These are phyloP conservation scores for Aphanomyces astaci DNA, from an alignment of 352 stramenopile species.

Conservation along the genomic window DNA sequence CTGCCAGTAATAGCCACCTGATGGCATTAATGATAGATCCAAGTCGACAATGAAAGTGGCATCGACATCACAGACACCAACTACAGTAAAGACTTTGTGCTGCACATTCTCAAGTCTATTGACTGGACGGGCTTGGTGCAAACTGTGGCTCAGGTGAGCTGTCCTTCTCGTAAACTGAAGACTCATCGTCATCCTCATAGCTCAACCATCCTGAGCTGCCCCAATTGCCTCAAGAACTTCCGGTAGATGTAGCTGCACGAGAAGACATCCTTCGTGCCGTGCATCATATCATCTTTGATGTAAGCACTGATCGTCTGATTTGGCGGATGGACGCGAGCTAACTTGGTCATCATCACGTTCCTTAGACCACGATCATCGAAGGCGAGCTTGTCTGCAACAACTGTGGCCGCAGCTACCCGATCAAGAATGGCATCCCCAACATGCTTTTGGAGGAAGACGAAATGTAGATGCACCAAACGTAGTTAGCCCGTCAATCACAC, in stretches of 20 bases:
- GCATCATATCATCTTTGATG: conserved; percentile 73
- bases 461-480: conserved; percentile 54
- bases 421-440: conserved; percentile 75
- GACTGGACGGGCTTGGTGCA: conserved; percentile 68
- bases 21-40: conserved; percentile 38
- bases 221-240: conserved; percentile 55
- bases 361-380: conserved; percentile 77
- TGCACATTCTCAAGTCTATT: conserved; percentile 82
- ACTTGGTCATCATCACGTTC: too few relatives aligned
- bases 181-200: conserved; percentile 27
- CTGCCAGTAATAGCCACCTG: neutral
- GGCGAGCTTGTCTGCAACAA: conserved; percentile 80
- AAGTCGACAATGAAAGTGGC: conserved; percentile 58
- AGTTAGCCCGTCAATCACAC: too few relatives aligned
- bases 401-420: conserved; percentile 65
- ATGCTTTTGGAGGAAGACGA: conserved; percentile 83
- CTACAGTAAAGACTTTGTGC: conserved; percentile 77
- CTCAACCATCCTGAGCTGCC: conserved; percentile 75
- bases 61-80: conserved; percentile 71
- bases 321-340: neutral
- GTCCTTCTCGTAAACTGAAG: neutral
- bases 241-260: conserved; percentile 41
- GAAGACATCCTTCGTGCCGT: conserved; percentile 69
- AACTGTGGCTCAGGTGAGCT: conserved; percentile 60
- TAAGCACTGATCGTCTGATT: conserved; percentile 29